Evolutionary conservation across 2,329 filamentous ascomycete genomes (phyloP).

Genomic region (Calonectria hongkongensis): DNA sequence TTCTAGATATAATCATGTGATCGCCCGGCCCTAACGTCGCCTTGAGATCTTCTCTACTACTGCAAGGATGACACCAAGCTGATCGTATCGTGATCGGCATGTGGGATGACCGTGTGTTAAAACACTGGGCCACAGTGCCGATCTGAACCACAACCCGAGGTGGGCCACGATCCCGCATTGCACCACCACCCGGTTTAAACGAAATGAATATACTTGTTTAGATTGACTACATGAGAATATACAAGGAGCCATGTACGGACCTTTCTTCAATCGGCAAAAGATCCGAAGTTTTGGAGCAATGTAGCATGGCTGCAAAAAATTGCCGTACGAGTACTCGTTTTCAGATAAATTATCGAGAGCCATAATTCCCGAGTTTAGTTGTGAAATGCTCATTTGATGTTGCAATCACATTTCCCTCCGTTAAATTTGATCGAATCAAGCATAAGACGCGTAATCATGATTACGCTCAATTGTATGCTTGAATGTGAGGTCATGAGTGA

Average conservation of each 20-base stretch:
- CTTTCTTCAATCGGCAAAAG: neutral
- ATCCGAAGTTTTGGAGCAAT: neutral
- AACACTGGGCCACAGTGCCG: conserved; percentile 1
- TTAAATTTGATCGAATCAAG: neutral
- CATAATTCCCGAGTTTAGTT: neutral
- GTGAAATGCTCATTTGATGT: neutral
- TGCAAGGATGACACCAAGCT: too few relatives aligned
- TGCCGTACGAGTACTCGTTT: neutral
- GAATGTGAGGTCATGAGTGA: too few relatives aligned
- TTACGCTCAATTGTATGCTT: neutral
- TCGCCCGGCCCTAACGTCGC: too few relatives aligned
- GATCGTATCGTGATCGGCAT: neutral
- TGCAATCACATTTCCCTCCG: neutral
- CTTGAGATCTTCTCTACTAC: too few relatives aligned
- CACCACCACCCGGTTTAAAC: neutral
- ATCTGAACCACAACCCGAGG: conserved; percentile 22
- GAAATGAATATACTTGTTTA: neutral
- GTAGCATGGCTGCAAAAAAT: neutral
- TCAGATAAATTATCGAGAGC: neutral
- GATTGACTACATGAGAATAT: neutral
- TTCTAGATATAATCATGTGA: too few relatives aligned
- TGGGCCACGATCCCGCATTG: conserved; percentile 9
- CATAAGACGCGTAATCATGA: neutral
- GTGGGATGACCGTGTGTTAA: neutral
- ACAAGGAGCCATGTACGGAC: neutral